Conservation (phyloP, 2,329 filamentous ascomycete genomes). For the Ophiostoma sp. region DNA sequence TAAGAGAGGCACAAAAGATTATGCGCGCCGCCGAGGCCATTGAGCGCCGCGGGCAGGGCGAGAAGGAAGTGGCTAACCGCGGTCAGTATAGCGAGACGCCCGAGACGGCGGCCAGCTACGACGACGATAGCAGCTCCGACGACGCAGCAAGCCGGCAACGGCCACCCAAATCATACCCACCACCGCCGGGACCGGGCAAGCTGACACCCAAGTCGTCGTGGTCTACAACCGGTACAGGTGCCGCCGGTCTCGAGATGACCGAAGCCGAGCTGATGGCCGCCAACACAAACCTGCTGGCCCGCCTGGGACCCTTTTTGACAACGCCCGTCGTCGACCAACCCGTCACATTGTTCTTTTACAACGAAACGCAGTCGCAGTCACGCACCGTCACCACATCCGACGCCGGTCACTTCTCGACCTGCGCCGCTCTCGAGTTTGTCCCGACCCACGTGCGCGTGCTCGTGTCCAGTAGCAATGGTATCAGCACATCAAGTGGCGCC, state of each 20-base stretch:
- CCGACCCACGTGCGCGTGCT: conserved; percentile 87
- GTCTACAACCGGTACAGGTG: conserved; percentile 34
- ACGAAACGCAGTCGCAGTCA: conserved; percentile 77
- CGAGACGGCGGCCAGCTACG: conserved; percentile 32
- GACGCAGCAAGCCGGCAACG: conserved; percentile 33
- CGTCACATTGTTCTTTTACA: conserved; percentile 94
- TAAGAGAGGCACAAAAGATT: conserved; percentile 64
- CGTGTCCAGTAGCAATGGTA: conserved; percentile 53
- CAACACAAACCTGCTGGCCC: conserved; percentile 83
- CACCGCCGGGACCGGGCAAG: conserved; percentile 14
- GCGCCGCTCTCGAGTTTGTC: conserved; percentile 82
- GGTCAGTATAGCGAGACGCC: conserved; percentile 74
- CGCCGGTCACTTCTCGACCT: conserved; percentile 80
- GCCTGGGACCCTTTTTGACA: conserved; percentile 86
- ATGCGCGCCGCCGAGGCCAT: conserved; percentile 75
- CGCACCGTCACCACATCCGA: conserved; percentile 83
- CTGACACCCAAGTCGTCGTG: conserved; percentile 36
- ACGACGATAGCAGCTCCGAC: conserved; percentile 47
- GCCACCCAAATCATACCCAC: neutral
- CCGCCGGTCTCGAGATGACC: conserved; percentile 56
- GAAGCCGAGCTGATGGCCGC: conserved; percentile 75
- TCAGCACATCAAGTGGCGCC: neutral
- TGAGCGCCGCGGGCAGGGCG: conserved; percentile 67
- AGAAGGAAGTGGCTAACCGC: conserved; percentile 68
- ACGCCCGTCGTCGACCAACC: conserved; percentile 74